A percentile compares a stretch with the other conserved stretches of the same genome.
Conservation (phyloP, 345 rosid genomes). For the Excoecaria cochinchinensis region DNA sequence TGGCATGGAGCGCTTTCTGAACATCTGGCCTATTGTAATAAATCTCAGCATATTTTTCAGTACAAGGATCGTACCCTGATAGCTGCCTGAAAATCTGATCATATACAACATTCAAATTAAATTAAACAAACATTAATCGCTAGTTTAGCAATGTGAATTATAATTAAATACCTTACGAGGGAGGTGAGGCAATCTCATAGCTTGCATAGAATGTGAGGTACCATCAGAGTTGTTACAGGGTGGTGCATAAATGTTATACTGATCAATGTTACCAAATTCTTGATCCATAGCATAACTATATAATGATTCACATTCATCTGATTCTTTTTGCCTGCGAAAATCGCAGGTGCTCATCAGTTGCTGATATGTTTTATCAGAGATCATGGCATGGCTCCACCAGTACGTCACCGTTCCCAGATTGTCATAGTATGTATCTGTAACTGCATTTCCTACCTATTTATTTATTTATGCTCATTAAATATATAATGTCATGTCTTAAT, state of each 20-base stretch:
- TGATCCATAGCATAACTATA: slow-evolving; percentile 90
- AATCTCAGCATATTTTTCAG: slow-evolving; percentile 89
- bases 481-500: neutral
- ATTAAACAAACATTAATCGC: neutral
- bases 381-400: slow-evolving; percentile 99
- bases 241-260: slow-evolving; percentile 85
- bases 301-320: slow-evolving; percentile 83
- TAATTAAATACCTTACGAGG: slow-evolving; percentile 40
- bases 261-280: slow-evolving; percentile 95
- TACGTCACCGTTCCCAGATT: slow-evolving; percentile 93
- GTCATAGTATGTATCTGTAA: slow-evolving; percentile 87
- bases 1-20: slow-evolving; percentile 87
- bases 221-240: slow-evolving; percentile 90
- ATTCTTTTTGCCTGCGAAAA: slow-evolving; percentile 71
- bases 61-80: slow-evolving; percentile 97
- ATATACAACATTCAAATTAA: neutral
- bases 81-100: slow-evolving; percentile 53
- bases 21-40: slow-evolving; percentile 92
- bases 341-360: slow-evolving; percentile 83
- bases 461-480: neutral
- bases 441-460: slow-evolving; percentile 92
- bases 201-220: slow-evolving; percentile 36
- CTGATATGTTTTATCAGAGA: slow-evolving; percentile 77
- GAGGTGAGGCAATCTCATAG: slow-evolving; percentile 64
- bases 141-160: neutral